A percentile compares a stretch with the other conserved stretches of the same genome.
Conservation (phyloP, 2,329 filamentous ascomycete species). For the Ploettnerulaceae sp. region DNA sequence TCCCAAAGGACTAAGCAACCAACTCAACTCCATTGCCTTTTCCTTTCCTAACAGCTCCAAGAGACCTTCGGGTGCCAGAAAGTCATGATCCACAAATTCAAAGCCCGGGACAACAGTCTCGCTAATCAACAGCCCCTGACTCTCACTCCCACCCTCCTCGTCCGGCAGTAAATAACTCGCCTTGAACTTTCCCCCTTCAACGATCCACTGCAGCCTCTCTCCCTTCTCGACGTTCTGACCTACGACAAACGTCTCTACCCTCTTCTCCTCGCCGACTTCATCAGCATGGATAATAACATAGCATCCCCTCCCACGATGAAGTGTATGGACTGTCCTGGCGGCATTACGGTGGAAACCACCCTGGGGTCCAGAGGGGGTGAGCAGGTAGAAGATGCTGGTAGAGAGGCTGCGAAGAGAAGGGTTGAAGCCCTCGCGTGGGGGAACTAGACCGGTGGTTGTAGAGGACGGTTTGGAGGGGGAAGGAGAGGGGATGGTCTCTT, state of each 20-base stretch:
- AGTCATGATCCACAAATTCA: constrained; percentile 63
- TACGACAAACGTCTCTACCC: constrained; percentile 61
- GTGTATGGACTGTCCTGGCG: constrained; percentile 58
- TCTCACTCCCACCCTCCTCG: constrained; percentile 33
- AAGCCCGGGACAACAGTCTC: constrained; percentile 67
- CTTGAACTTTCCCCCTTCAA: constrained; percentile 65
- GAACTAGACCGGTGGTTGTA: constrained; percentile 36
- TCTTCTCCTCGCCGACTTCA: constrained; percentile 39
- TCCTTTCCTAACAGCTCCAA: constrained; percentile 47
- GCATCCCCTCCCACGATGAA: constrained; percentile 56
- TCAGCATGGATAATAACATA: constrained; percentile 61
- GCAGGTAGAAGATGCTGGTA: constrained; percentile 60
- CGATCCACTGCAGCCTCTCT: constrained; percentile 63
- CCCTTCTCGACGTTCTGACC: constrained; percentile 52
- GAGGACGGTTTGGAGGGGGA: constrained; percentile 41
- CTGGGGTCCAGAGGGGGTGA: constrained; percentile 50
- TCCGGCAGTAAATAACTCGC: constrained; percentile 54
- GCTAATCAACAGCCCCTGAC: constrained; percentile 54
- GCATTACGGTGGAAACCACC: constrained; percentile 61
- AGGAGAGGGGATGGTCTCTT: constrained; percentile 49
- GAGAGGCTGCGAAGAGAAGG: constrained; percentile 46
- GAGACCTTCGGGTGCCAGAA: constrained; percentile 49
- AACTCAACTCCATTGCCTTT: constrained; percentile 44
- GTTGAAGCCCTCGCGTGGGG: constrained; percentile 36
- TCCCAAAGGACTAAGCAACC: constrained; percentile 38